phyloP scores from a whole-genome alignment of 129 eudicot species.

The Solidago caesia region DNA sequence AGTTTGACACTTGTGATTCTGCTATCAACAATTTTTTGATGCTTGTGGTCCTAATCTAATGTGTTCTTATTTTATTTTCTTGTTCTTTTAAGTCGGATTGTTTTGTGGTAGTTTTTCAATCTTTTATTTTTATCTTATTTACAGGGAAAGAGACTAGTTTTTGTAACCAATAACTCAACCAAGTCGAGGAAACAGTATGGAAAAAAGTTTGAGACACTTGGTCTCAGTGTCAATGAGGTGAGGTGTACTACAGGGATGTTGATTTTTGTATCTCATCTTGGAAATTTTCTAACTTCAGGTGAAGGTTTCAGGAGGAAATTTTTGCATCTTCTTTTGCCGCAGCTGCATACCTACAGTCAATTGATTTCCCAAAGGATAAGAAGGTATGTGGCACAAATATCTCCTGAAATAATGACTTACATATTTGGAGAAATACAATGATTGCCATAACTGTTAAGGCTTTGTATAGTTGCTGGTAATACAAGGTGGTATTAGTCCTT shows the following conservation, averaged over 20 bases:
- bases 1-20: background rate
- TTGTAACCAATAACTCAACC: slow-evolving; percentile 96
- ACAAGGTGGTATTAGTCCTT: background rate
- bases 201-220: slow-evolving; percentile 93
- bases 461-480: slow-evolving; percentile 7
- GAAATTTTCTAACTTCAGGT: slow-evolving; percentile 30
- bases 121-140: background rate
- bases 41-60: background rate
- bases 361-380: slow-evolving; percentile 91
- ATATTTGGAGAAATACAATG: background rate
- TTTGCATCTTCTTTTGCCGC: slow-evolving; percentile 99
- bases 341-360: slow-evolving; percentile 91
- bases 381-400: slow-evolving; percentile 48
- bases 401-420: slow-evolving; percentile 4
- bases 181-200: slow-evolving; percentile 98
- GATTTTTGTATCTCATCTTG: slow-evolving; percentile 12
- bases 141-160: slow-evolving; percentile 90
- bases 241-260: slow-evolving; percentile 26
- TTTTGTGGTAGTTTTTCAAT: background rate
- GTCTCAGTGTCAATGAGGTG: slow-evolving; percentile 89
- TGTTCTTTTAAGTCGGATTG: background rate
- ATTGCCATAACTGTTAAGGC: background rate
- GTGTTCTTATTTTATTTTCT: background rate
- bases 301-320: slow-evolving; percentile 88
- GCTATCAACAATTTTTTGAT: background rate